Base-by-base conservation (phyloP, 2,329 filamentous ascomycete genomes). In the Calonectria leucothoes region DNA sequence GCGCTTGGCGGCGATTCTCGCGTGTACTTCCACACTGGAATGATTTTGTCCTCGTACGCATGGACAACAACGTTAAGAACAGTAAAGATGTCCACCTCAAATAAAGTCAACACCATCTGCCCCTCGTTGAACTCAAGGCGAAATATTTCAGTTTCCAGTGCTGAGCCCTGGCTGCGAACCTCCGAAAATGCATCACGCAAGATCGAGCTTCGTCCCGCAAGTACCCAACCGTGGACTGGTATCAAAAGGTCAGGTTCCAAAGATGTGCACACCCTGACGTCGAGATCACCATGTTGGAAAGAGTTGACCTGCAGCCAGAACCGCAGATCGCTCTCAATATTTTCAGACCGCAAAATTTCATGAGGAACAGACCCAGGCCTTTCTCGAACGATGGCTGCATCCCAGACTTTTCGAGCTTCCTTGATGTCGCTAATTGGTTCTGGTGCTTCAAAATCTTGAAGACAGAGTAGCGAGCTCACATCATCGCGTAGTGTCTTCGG, bases 21-120 rank as follows among this genome's bases (percentile, higher is more conserved):
- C 6, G 93, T 93, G 75, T 94, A 93, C 76, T 96, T 94, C 97
- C 97, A 98, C 23, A 96, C 94, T 72, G 97, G 95, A 37, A 98
- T 88, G 20, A 96, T 86, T 5, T 87, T 88, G 81, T 98, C 97
- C 7, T 92, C 93, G 82, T 98, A 98, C 10, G 93, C 82, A 79
- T 95, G 98, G 12, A 96, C 87, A 1, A 94, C 90, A 12, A 98
- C 78, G 78, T 98, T 96, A 70, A 98, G 86, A 8, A 98, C 81
- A 0, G 95, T 93, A 39, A 97, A 87, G 45, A 97, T 88, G 81
- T 98, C 95, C 15, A 96, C 80, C 2, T 91, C 84, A 25, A 91
- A 86, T 66, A 98, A 93, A 0, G 90, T 89, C 25, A 98, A 81
- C 12, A 92, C 72, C 1, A 88, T 85, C 55, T 88, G 89, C 7